Conservation (phyloP, 2,329 filamentous ascomycete species). For the Pyrenophora graminea region DNA sequence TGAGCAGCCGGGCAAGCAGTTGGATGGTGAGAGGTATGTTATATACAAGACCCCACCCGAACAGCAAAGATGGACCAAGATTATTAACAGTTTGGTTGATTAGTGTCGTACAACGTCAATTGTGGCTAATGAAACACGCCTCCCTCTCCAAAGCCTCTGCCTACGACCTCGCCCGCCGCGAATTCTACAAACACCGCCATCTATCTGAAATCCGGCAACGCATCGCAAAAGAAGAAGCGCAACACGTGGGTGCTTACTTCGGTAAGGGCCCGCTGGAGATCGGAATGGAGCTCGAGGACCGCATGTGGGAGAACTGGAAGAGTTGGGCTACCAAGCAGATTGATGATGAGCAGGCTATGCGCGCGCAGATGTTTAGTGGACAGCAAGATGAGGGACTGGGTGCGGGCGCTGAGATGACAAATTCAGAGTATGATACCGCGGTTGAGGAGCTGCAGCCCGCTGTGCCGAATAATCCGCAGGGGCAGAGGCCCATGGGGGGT, state of each 20-base stretch:
- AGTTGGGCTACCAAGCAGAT: conserved; percentile 68
- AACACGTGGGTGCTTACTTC: conserved; percentile 85
- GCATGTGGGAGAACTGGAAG: conserved; percentile 83
- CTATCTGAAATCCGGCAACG: conserved; percentile 80
- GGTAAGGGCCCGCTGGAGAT: conserved; percentile 75
- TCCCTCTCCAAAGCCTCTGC: conserved; percentile 67
- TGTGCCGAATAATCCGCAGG: conserved; percentile 27
- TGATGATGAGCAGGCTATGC: conserved; percentile 53
- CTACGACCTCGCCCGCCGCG: conserved; percentile 84
- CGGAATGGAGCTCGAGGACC: conserved; percentile 80
- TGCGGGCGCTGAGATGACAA: conserved; percentile 19
- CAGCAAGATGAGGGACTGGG: conserved; percentile 39
- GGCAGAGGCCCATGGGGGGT: conserved; percentile 46
- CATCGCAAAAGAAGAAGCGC: conserved; percentile 85
- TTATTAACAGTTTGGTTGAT: not conserved
- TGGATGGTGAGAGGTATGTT: conserved; percentile 83
- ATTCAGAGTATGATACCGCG: conserved; percentile 34
- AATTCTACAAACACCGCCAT: conserved; percentile 87
- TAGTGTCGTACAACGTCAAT: conserved; percentile 89
- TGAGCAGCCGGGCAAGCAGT: conserved; percentile 71
- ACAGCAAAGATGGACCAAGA: not conserved
- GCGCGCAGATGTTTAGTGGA: conserved; percentile 49
- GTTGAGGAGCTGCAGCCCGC: conserved; percentile 41
- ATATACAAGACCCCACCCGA: not conserved
- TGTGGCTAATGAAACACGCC: conserved; percentile 71